phyloP scores from a whole-genome alignment of 192 early-diverging fungal species.

The Thamnidium elegans region DNA sequence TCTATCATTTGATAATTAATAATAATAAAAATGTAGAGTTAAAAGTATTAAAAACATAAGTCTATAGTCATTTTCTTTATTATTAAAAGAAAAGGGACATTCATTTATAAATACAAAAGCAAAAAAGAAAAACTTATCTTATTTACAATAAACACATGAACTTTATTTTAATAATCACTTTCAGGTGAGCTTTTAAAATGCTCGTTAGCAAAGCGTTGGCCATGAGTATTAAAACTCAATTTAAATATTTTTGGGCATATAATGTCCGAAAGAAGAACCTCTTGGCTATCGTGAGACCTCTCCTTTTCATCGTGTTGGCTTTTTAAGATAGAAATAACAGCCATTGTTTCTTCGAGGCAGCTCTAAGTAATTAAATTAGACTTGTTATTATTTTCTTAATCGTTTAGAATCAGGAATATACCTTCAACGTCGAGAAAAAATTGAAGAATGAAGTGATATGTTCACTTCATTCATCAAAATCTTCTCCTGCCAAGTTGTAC shows the following conservation, averaged over 20 bases:
- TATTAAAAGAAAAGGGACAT: too few species aligned
- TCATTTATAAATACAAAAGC: too few species aligned
- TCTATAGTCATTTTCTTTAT: too few species aligned
- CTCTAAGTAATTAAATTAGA: conserved; percentile 11
- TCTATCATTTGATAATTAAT: too few species aligned
- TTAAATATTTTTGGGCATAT: conserved; percentile 17
- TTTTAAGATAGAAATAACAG: conserved; percentile 5
- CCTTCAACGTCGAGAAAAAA: conserved; percentile 12
- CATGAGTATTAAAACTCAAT: conserved; percentile 14
- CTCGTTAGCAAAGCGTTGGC: conserved; percentile 2
- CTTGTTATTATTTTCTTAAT: conserved; percentile 10
- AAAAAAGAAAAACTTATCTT: too few species aligned
- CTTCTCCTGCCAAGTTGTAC: conserved; percentile 9
- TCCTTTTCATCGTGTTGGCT: conserved; percentile 13
- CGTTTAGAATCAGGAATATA: conserved; percentile 9
- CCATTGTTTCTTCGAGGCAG: conserved; percentile 5
- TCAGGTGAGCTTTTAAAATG: too few species aligned
- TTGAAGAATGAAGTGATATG: not conserved
- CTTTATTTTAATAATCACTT: too few species aligned
- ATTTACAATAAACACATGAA: too few species aligned
- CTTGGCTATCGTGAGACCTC: conserved; percentile 6
- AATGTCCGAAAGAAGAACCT: conserved; percentile 5
- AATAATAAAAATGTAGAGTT: too few species aligned
- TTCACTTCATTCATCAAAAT: not conserved
- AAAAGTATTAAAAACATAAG: too few species aligned